Percentiles rank a stretch among this genome's conserved stretches.
phyloP scores from a whole-genome alignment of 805 yeast genomes.

The Saccharomycopsis javanensis region DNA sequence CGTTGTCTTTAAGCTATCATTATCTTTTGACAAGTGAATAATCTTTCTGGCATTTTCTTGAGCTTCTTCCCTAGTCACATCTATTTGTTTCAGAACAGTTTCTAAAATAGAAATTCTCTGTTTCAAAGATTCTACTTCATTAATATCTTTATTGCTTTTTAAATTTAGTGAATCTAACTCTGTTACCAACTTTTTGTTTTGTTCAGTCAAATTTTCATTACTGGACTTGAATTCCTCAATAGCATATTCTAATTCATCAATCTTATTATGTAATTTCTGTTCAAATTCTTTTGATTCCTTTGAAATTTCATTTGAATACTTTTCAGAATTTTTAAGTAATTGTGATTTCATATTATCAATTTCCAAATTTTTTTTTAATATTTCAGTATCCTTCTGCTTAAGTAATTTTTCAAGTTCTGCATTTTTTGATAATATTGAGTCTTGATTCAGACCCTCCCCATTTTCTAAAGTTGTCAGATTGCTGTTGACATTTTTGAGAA shows the following conservation, averaged over 20 bases:
- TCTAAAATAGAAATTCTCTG: conserved; percentile 1
- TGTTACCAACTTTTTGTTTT: conserved; percentile 5
- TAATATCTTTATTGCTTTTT: conserved; percentile 8
- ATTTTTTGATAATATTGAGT: not conserved
- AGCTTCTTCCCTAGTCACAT: not conserved
- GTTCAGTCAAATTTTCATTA: not conserved
- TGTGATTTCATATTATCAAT: conserved; percentile 2
- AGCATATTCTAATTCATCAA: conserved; percentile 1
- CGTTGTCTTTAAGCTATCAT: not conserved
- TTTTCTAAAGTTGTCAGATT: not conserved
- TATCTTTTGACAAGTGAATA: not conserved
- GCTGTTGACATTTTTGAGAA: not conserved
- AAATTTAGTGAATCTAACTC: conserved; percentile 2
- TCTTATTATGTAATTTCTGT: conserved; percentile 5
- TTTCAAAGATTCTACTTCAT: conserved; percentile 5
- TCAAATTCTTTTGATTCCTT: conserved; percentile 6
- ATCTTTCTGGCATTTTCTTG: not conserved
- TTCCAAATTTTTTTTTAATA: not conserved
- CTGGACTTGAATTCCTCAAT: not conserved
- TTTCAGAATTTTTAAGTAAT: not conserved
- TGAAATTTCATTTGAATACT: not conserved
- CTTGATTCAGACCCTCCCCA: not conserved
- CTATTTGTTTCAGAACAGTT: not conserved
- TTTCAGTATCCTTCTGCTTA: not conserved
- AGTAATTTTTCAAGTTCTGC: not conserved